Evolutionary conservation across 2,329 filamentous ascomycete genomes (phyloP).

Genomic region (Diaporthe citrichinensis): DNA sequence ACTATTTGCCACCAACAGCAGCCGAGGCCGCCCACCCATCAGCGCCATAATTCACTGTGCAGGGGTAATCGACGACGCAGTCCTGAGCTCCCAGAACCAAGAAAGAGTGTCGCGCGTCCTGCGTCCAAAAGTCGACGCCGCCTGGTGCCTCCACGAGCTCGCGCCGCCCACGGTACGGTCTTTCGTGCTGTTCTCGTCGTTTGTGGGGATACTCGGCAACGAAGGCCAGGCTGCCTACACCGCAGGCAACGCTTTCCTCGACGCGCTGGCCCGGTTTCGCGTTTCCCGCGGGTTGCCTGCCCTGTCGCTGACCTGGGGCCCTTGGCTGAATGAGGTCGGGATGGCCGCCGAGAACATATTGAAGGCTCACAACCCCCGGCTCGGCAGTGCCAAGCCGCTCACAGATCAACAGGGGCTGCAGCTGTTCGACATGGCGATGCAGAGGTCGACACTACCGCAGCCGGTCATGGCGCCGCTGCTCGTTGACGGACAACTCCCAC

Average conservation of each 20-base stretch:
- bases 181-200: conserved; percentile 5
- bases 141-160: conserved; percentile 22
- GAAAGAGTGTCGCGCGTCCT: conserved; percentile 4
- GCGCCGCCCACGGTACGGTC: conserved; percentile 2
- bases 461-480: neutral
- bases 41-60: conserved; percentile 6
- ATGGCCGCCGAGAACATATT: conserved; percentile 13
- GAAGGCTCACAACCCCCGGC: neutral
- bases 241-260: conserved; percentile 1
- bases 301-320: conserved; percentile 14
- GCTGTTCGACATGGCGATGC: neutral
- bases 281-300: neutral
- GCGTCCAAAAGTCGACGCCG: conserved; percentile 19
- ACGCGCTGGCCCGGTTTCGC: conserved; percentile 3
- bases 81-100: neutral
- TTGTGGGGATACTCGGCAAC: conserved; percentile 1
- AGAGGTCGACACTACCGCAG: neutral
- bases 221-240: conserved; percentile 10
- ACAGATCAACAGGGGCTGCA: neutral
- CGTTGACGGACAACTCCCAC: neutral
- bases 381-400: neutral
- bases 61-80: neutral
- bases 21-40: neutral
- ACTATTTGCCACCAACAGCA: neutral
- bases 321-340: conserved; percentile 17